phyloP scores from a whole-genome alignment of 768 basidiomycete species.

The Psilocybe tampanensis region DNA sequence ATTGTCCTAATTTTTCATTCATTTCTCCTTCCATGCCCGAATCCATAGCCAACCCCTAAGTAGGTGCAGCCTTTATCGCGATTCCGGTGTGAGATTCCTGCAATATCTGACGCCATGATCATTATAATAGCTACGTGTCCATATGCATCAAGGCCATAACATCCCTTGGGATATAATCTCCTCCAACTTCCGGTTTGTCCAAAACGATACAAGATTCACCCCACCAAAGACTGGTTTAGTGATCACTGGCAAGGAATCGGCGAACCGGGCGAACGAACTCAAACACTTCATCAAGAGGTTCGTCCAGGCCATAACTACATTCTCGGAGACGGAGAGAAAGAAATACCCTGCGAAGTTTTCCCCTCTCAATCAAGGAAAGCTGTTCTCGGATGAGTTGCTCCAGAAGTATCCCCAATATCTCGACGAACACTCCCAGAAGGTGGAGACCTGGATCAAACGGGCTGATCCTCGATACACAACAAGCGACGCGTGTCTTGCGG shows the following conservation, averaged over 20 bases:
- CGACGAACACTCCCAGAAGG: conserved; percentile 28
- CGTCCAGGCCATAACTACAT: conserved; percentile 26
- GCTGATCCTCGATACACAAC: conserved; percentile 20
- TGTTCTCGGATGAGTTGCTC: conserved; percentile 33
- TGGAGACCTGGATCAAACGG: conserved; percentile 35
- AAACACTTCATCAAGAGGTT: conserved; percentile 35
- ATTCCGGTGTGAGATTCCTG: no score
- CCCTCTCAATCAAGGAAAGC: conserved; percentile 16
- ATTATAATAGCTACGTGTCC: no score
- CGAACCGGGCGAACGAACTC: conserved; percentile 24
- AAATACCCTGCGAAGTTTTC: conserved; percentile 29
- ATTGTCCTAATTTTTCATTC: no score
- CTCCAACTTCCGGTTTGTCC: conserved; percentile 33
- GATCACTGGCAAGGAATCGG: conserved; percentile 20
- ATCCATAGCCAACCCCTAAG: no score
- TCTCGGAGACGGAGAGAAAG: conserved; percentile 38
- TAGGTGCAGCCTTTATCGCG: no score
- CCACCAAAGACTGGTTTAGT: conserved; percentile 31
- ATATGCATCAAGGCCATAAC: conserved; percentile 45
- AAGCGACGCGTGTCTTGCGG: conserved; percentile 29
- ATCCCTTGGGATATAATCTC: conserved; percentile 40
- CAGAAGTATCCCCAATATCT: conserved; percentile 32
- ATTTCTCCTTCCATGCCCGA: no score
- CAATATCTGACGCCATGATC: no score
- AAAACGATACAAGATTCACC: conserved; percentile 29